These are phyloP conservation scores for Pelargonium cotyledonis DNA, from an alignment of 441 rosid species.

Conservation along the genomic window DNA sequence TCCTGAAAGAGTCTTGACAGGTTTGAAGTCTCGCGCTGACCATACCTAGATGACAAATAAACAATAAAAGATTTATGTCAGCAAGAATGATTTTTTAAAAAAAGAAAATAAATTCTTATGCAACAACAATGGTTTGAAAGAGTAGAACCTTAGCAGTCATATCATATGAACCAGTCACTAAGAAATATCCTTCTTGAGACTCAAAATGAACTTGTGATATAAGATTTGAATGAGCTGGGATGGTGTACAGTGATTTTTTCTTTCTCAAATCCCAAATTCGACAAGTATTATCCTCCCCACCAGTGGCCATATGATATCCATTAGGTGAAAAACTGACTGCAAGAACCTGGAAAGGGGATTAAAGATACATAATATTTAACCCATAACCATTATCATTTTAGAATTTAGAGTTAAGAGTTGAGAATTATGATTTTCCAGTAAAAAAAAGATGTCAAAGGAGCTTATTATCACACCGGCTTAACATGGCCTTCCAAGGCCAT, in stretches of 20 bases:
- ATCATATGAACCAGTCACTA: constrained; percentile 91
- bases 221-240: constrained; percentile 88
- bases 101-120: not conserved
- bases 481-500: constrained; percentile 90
- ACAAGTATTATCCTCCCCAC: constrained; percentile 90
- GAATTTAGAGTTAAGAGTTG: not conserved
- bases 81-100: not conserved
- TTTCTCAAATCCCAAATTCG: constrained; percentile 93
- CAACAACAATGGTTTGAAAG: constrained; percentile 8
- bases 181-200: constrained; percentile 89
- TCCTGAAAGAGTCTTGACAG: constrained; percentile 62
- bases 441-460: constrained; percentile 5
- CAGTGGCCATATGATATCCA: constrained; percentile 90
- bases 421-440: not conserved
- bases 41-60: constrained; percentile 53
- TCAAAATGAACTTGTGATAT: constrained; percentile 85
- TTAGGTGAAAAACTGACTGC: constrained; percentile 83
- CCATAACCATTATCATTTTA: not conserved
- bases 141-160: constrained; percentile 70
- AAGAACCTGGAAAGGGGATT: constrained; percentile 48
- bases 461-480: constrained; percentile 53
- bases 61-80: constrained; percentile 9
- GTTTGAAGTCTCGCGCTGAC: constrained; percentile 89
- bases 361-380: constrained; percentile 11
- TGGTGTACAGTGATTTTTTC: constrained; percentile 62